Percentiles rank a stretch among this genome's conserved stretches.
These are phyloP conservation scores for Isabelozyma heimii DNA, from an alignment of 805 yeast genomes.

Conservation along the genomic window DNA sequence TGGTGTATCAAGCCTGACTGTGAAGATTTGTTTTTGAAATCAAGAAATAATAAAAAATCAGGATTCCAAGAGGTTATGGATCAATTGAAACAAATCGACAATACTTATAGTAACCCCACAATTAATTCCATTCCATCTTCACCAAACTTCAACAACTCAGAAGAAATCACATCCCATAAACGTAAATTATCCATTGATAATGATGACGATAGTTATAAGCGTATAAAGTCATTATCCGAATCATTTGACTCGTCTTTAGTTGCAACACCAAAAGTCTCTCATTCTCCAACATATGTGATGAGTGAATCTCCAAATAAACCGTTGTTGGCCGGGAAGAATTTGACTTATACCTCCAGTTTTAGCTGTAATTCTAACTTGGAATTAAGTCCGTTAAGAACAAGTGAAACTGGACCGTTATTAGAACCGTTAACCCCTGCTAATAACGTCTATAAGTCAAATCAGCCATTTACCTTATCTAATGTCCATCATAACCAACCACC, in stretches of 20 bases:
- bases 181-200: conserved; percentile 7
- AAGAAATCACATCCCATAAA: conserved; percentile 2
- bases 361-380: conserved; percentile 65
- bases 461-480: background rate
- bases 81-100: conserved; percentile 13
- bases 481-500: conserved; percentile 1
- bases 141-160: conserved; percentile 16
- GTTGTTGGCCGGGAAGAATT: conserved; percentile 36
- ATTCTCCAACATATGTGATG: conserved; percentile 20
- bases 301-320: conserved; percentile 41
- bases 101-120: background rate
- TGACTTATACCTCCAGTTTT: conserved; percentile 62
- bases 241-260: background rate
- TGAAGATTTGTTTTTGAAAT: conserved; percentile 76
- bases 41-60: conserved; percentile 47
- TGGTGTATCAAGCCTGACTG: conserved; percentile 88
- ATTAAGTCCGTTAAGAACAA: conserved; percentile 55
- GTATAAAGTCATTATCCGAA: background rate
- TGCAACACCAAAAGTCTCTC: conserved; percentile 1
- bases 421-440: conserved; percentile 62
- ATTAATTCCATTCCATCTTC: conserved; percentile 30
- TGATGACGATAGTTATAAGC: conserved; percentile 10
- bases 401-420: conserved; percentile 62
- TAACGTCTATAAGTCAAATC: conserved; percentile 8
- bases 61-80: conserved; percentile 44